phyloP scores from a whole-genome alignment of 805 yeast genomes.

The Nakazawaea wyomingensis region DNA sequence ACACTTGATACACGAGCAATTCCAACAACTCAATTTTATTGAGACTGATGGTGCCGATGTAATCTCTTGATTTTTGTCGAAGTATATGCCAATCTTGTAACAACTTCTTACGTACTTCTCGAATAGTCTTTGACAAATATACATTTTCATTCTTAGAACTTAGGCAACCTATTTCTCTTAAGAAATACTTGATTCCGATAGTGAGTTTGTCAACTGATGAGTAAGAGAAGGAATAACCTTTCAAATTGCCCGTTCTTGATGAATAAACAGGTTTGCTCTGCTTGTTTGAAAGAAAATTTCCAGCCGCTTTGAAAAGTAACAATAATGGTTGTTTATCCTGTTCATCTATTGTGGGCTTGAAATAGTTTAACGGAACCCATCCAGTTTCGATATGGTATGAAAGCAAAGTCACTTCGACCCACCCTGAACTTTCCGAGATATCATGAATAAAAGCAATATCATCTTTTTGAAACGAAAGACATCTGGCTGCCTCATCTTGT shows the following conservation, averaged over 20 bases:
- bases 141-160: conserved; percentile 71
- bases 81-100: conserved; percentile 79
- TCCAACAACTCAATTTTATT: conserved; percentile 59
- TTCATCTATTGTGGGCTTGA: conserved; percentile 35
- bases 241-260: conserved; percentile 29
- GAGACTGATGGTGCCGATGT: conserved; percentile 55
- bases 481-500: conserved; percentile 63
- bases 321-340: conserved; percentile 42
- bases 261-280: conserved; percentile 39
- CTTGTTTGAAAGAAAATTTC: conserved; percentile 62
- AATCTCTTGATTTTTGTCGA: conserved; percentile 72
- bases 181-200: conserved; percentile 62
- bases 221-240: conserved; percentile 49
- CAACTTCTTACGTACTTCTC: conserved; percentile 61
- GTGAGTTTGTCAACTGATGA: conserved; percentile 58
- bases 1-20: conserved; percentile 59
- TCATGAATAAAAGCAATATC: conserved; percentile 76
- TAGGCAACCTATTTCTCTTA: conserved; percentile 67
- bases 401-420: conserved; percentile 80
- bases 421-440: conserved; percentile 67
- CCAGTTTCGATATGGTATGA: conserved; percentile 56
- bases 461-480: conserved; percentile 63
- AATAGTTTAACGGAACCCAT: conserved; percentile 85
- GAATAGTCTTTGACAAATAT: conserved; percentile 51
- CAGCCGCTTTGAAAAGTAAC: conserved; percentile 55